Base-by-base conservation (phyloP, 768 basidiomycete species). In the Xerocomus potaroensis region DNA sequence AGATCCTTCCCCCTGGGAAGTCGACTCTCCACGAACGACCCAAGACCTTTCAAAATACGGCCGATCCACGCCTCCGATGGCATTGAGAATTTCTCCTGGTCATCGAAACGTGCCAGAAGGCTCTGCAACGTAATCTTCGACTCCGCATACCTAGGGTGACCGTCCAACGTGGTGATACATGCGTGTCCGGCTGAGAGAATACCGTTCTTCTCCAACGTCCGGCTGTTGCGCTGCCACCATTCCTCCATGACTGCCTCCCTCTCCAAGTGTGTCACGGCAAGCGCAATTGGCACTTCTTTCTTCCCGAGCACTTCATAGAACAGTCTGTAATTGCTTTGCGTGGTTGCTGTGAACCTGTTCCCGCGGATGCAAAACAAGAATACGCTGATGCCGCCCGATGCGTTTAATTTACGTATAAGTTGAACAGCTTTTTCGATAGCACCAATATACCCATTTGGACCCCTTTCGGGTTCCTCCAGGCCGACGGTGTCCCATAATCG, bases 231-330 rank as follows among this genome's bases (percentile, higher is more conserved):
- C 3, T 24, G 23, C 67, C 66, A 67, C 66, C 67, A 67, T 5
- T 43, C 45, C 19, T 67, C 63, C 66, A 68, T 67, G 37, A 40
- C 34, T 1, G 2, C 22, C 31, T 67, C 66, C 1, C 60, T 45
- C 42, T 72, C 72, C 4, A 74, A 60, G 21, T 71, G 68, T 0
- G 70, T 74, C 8, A 75, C 50, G 18, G 62, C 69, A 12, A 74
- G 42, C 3, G 69, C 60, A 29, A 68, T 64, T n/a, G 73, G 73
- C 10, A 73, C n/a, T n/a, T n/a, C n/a, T n/a, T n/a, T n/a, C n/a
- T n/a, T n/a, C 30, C 74, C 74, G 4, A 75, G 66, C 29, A 72
- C 63, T 37, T 74, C 65, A 31, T 64, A 52, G n/a, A n/a, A n/a
- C n/a, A n/a, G n/a, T n/a, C n/a, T n/a, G n/a, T 66, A 70, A 31